phyloP scores from a whole-genome alignment of 2,329 filamentous ascomycete genomes.

The Coleophoma crateriformis region DNA sequence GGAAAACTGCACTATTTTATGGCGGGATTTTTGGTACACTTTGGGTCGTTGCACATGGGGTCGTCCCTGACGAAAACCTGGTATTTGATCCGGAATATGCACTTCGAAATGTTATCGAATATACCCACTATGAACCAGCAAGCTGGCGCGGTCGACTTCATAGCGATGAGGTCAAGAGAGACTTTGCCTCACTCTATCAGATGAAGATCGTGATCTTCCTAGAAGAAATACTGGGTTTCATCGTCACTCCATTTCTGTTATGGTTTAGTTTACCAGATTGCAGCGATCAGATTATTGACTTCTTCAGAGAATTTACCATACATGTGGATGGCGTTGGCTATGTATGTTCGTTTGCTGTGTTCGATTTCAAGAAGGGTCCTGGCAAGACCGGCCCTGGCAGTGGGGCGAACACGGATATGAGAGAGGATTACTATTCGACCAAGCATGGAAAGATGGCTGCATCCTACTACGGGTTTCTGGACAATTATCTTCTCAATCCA shows the following conservation, averaged over 20 bases:
- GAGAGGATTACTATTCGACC: conserved; percentile 89
- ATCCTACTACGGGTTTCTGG: conserved; percentile 90
- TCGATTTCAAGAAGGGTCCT: conserved; percentile 86
- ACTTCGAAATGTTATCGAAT: conserved; percentile 82
- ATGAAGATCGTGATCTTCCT: conserved; percentile 87
- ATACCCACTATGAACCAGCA: conserved; percentile 84
- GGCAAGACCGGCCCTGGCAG: conserved; percentile 42
- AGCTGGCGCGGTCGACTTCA: conserved; percentile 90
- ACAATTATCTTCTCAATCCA: conserved; percentile 79
- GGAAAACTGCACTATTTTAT: conserved; percentile 87
- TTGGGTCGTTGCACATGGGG: conserved; percentile 77
- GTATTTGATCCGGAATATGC: conserved; percentile 92
- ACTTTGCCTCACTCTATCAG: conserved; percentile 88
- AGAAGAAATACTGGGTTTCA: conserved; percentile 86
- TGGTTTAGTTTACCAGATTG: conserved; percentile 82
- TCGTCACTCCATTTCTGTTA: conserved; percentile 85
- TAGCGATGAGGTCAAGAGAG: conserved; percentile 84
- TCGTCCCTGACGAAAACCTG: conserved; percentile 79
- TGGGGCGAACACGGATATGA: conserved; percentile 44
- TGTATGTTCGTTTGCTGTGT: conserved; percentile 95
- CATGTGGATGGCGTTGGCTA: conserved; percentile 95
- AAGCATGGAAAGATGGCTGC: conserved; percentile 99
- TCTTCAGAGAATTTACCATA: conserved; percentile 95
- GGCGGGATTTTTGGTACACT: conserved; percentile 76
- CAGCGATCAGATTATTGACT: conserved; percentile 91